Conservation (phyloP, 768 basidiomycete genomes). For the Leccinum sublutescens region DNA sequence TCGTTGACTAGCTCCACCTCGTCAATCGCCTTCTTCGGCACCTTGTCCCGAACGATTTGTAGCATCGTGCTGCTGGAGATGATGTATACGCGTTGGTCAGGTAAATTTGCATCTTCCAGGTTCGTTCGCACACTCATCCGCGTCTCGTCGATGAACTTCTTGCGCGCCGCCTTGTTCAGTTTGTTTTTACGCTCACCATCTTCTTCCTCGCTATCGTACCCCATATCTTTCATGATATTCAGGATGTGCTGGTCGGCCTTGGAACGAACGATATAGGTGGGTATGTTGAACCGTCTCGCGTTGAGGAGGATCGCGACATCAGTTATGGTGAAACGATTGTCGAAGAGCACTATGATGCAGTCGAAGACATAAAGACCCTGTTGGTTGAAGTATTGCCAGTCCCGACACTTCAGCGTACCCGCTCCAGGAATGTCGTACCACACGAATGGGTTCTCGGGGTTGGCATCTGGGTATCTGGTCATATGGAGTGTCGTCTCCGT, state of each 20-base stretch:
- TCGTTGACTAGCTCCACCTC: constrained; percentile 14
- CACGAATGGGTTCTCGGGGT: constrained; percentile 19
- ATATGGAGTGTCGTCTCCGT: constrained; percentile 30
- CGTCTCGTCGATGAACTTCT: constrained; percentile 24
- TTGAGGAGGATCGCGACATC: constrained; percentile 34
- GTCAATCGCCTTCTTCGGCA: constrained; percentile 15
- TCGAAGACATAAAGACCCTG: constrained; percentile 39
- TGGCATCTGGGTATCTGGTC: constrained; percentile 26
- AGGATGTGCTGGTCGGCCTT: constrained; percentile 34
- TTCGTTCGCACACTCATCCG: constrained; percentile 17
- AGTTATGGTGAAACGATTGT: constrained; percentile 35
- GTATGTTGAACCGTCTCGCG: constrained; percentile 31
- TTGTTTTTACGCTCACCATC: constrained; percentile 10
- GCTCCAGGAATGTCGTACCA: constrained; percentile 41
- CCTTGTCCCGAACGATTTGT: constrained; percentile 9
- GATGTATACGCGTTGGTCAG: constrained; percentile 27
- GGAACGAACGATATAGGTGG: constrained; percentile 36
- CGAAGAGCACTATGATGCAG: constrained; percentile 33
- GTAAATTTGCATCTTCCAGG: constrained; percentile 19
- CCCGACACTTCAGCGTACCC: constrained; percentile 30
- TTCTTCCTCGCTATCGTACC: constrained; percentile 20
- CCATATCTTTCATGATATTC: constrained; percentile 26
- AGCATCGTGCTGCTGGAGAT: constrained; percentile 21
- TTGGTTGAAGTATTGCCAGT: constrained; percentile 37
- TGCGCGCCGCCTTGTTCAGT: constrained; percentile 15